A percentile compares a stretch with the other conserved stretches of the same genome.
Evolutionary conservation across 805 yeast genomes (phyloP).

Genomic region (Citeromyces nyonsensis): DNA sequence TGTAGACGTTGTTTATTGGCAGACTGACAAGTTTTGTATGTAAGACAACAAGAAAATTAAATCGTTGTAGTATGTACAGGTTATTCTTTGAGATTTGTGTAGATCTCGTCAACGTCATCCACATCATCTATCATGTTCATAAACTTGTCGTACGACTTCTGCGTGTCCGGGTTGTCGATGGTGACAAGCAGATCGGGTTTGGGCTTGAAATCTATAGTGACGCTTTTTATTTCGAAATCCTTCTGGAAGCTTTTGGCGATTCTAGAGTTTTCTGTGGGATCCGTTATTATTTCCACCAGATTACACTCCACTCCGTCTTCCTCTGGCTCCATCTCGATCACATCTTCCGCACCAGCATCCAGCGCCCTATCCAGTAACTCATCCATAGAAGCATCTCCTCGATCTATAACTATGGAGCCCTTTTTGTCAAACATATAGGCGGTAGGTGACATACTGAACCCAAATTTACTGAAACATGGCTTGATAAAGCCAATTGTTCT

Average conservation of each 20-base stretch:
- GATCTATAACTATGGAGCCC: conserved; percentile 52
- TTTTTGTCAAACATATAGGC: conserved; percentile 60
- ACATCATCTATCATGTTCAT: conserved; percentile 50
- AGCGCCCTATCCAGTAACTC: conserved; percentile 58
- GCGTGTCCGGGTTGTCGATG: conserved; percentile 34
- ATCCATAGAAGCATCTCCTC: conserved; percentile 30
- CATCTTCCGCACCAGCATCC: conserved; percentile 72
- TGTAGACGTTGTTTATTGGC: not conserved
- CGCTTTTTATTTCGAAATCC: conserved; percentile 48
- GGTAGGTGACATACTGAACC: conserved; percentile 64
- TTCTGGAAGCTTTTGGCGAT: conserved; percentile 44
- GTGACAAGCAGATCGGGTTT: conserved; percentile 43
- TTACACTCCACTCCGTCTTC: conserved; percentile 27
- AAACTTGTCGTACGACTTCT: conserved; percentile 38
- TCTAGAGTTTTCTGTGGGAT: conserved; percentile 42
- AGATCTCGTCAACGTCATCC: conserved; percentile 75
- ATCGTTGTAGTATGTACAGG: not conserved
- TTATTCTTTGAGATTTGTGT: conserved; percentile 34
- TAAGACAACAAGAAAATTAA: not conserved
- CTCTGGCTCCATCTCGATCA: conserved; percentile 32
- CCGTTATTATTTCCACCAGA: conserved; percentile 38
- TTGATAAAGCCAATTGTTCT: conserved; percentile 67
- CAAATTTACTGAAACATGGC: conserved; percentile 56
- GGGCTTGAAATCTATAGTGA: conserved; percentile 55
- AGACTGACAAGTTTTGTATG: not conserved